Percentiles rank a stretch among this genome's conserved stretches.
Evolutionary conservation across 164 flowering plant genomes (phyloP).

Genomic region (Annona squamosa): DNA sequence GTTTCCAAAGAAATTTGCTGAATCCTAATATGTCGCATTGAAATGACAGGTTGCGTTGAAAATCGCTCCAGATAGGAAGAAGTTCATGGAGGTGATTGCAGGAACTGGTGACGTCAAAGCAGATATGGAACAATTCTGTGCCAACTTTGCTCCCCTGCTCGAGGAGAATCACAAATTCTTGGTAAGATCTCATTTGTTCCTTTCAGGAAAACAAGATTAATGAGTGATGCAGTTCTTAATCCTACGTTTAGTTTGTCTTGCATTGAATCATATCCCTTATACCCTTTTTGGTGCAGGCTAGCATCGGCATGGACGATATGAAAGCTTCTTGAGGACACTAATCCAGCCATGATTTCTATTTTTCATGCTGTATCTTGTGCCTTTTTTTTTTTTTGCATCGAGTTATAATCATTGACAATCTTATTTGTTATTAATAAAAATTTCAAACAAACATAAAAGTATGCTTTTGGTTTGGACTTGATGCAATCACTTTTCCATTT

Average conservation of each 20-base stretch:
- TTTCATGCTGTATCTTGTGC: background rate
- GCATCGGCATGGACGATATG: slow-evolving; percentile 42
- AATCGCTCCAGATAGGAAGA: slow-evolving; percentile 95
- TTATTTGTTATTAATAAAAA: no score
- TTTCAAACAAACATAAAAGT: background rate
- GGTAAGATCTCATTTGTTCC: slow-evolving; percentile 35
- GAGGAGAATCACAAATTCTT: slow-evolving; percentile 80
- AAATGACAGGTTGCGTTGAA: slow-evolving; percentile 68
- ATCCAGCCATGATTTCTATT: background rate
- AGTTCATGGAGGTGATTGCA: slow-evolving; percentile 75
- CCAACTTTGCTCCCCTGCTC: slow-evolving; percentile 57
- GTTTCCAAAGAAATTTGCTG: background rate
- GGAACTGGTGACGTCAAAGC: slow-evolving; percentile 47
- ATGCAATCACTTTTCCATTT: no score
- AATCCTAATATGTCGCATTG: slow-evolving; percentile 1
- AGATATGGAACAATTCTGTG: slow-evolving; percentile 70
- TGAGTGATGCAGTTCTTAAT: background rate
- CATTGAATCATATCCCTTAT: background rate
- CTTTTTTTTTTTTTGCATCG: background rate
- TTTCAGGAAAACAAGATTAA: background rate
- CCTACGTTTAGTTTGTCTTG: background rate
- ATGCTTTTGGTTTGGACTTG: no score
- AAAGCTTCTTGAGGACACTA: slow-evolving; percentile 26
- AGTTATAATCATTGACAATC: background rate
- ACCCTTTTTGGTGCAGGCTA: slow-evolving; percentile 28